A percentile compares a stretch with the other conserved stretches of the same genome.
These are phyloP conservation scores for Stentor roeselii DNA, from an alignment of 73 alveolate genomes.

Conservation along the genomic window DNA sequence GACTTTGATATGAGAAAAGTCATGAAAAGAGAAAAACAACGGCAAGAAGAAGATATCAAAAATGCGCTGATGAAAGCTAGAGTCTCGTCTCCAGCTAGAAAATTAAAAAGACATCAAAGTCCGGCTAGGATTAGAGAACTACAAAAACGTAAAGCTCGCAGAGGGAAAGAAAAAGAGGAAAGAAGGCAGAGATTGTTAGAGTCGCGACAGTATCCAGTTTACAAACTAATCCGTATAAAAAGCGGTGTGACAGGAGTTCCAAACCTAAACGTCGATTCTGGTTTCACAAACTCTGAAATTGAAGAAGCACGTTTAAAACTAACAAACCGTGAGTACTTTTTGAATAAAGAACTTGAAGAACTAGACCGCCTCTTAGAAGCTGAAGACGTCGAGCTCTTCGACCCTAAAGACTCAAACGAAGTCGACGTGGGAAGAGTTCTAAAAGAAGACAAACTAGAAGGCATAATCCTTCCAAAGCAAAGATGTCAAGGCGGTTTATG, in stretches of 20 bases:
- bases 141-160: constrained; percentile 4
- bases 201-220: neutral
- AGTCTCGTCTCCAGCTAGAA: constrained; percentile 14
- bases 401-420: constrained; percentile 22
- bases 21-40: neutral
- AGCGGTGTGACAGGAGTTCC: constrained; percentile 19
- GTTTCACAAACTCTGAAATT: neutral
- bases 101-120: constrained; percentile 16
- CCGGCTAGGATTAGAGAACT: constrained; percentile 19
- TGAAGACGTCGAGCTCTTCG: constrained; percentile 13
- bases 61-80: neutral
- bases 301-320: constrained; percentile 21
- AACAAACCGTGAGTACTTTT: neutral
- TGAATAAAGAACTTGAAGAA: neutral
- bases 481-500: constrained; percentile 87
- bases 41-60: constrained; percentile 9
- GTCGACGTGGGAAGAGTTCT: neutral
- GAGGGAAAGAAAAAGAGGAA: constrained; percentile 28
- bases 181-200: constrained; percentile 22
- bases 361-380: constrained; percentile 9
- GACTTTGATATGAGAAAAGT: constrained; percentile 32
- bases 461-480: constrained; percentile 51
- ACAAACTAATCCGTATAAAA: constrained; percentile 17
- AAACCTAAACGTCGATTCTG: neutral
- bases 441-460: neutral